phyloP scores from a whole-genome alignment of 306 rosid genomes.

The Ammopiptanthus mongolicus region DNA sequence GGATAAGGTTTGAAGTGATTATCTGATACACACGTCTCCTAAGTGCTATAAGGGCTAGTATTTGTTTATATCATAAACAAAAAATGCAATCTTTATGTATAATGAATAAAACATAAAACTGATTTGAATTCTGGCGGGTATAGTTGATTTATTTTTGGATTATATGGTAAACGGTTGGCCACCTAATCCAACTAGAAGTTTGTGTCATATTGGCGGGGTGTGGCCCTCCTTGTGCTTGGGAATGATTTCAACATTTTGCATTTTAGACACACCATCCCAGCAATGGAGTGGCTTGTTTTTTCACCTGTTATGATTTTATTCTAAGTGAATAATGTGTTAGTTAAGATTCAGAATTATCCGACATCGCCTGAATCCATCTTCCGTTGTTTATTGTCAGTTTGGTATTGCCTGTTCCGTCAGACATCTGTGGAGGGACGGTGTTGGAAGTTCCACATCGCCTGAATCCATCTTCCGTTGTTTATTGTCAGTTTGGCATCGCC shows the following conservation, averaged over 20 bases:
- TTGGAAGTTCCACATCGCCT: no score
- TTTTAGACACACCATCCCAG: conserved; percentile 14
- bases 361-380: no score
- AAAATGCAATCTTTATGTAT: background rate
- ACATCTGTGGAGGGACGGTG: no score
- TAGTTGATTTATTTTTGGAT: conserved; percentile 14
- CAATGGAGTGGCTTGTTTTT: background rate
- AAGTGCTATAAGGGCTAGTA: background rate
- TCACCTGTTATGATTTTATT: background rate
- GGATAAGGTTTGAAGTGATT: conserved; percentile 38
- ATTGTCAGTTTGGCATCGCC: no score
- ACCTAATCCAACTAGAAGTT: conserved; percentile 52
- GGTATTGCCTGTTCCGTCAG: no score
- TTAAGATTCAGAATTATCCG: background rate
- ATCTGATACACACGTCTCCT: conserved; percentile 9
- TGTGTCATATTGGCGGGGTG: conserved; percentile 11
- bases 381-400: no score
- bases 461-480: no score
- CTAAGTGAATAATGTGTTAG: conserved; percentile 3
- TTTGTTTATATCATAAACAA: background rate
- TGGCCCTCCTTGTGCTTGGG: conserved; percentile 27
- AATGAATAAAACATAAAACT: background rate
- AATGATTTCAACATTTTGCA: conserved; percentile 20
- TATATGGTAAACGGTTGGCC: conserved; percentile 48
- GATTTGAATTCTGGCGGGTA: conserved; percentile 70